Evolutionary conservation across 2,329 filamentous ascomycete genomes (phyloP).

Genomic region (Microdochium trichocladiopsis): DNA sequence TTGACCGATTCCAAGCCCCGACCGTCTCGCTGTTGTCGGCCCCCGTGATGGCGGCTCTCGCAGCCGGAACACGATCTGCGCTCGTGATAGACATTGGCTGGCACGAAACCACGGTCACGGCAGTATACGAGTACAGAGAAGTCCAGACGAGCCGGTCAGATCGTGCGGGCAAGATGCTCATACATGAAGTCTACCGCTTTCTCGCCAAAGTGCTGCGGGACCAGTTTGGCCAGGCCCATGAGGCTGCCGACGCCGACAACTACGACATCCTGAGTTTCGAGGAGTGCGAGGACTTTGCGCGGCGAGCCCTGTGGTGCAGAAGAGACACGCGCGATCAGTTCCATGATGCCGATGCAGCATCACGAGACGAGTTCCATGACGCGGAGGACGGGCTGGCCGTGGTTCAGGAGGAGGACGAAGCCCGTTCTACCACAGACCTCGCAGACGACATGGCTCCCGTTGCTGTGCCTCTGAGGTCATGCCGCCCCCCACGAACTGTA

Average conservation of each 20-base stretch:
- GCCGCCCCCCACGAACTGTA: constrained; percentile 44
- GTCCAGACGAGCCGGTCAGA: constrained; percentile 63
- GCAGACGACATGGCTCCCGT: constrained; percentile 27
- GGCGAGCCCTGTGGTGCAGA: constrained; percentile 72
- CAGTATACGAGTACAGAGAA: constrained; percentile 85
- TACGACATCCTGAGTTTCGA: constrained; percentile 55
- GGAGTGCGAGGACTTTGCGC: constrained; percentile 74
- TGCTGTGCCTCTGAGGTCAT: constrained; percentile 38
- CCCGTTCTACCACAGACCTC: constrained; percentile 16
- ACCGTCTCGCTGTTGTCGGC: constrained; percentile 74
- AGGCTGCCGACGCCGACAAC: constrained; percentile 18
- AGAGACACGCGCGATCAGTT: constrained; percentile 22
- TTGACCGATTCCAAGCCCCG: constrained; percentile 72
- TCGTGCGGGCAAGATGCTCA: constrained; percentile 66
- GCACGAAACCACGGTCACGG: constrained; percentile 81
- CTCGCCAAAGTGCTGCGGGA: constrained; percentile 38
- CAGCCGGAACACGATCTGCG: constrained; percentile 78
- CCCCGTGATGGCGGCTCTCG: constrained; percentile 66
- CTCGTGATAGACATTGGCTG: constrained; percentile 88
- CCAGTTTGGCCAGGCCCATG: constrained; percentile 12
- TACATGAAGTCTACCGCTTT: constrained; percentile 60
- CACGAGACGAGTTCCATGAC: not conserved
- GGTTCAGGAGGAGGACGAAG: constrained; percentile 51
- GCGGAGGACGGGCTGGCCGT: constrained; percentile 33
- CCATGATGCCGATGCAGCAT: not conserved